phyloP scores from a whole-genome alignment of 2,329 filamentous ascomycete species.

The Diaporthe vaccinii region DNA sequence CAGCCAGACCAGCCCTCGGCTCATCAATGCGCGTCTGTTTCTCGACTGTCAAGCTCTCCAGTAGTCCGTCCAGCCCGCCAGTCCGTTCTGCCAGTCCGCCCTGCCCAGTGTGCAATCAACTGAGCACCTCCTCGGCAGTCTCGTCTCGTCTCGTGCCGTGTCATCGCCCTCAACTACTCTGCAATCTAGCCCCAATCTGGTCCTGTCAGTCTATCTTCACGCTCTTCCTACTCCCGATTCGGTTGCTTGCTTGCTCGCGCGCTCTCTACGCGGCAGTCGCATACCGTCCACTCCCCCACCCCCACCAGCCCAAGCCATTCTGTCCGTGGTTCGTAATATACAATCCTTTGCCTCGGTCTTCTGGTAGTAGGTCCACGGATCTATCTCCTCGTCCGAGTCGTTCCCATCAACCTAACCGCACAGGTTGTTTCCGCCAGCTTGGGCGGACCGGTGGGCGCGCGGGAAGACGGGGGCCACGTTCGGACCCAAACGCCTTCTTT shows the following conservation, averaged over 20 bases:
- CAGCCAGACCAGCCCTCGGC: conserved; percentile 17
- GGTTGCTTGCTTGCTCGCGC: conserved; percentile 13
- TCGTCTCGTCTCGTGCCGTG: conserved; percentile 35
- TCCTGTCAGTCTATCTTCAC: not conserved
- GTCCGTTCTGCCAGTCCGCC: not conserved
- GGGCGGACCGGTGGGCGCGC: conserved; percentile 19
- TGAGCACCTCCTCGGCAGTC: conserved; percentile 1
- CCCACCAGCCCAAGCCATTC: conserved; percentile 2
- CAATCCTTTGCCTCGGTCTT: not conserved
- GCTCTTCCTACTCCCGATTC: conserved; percentile 9
- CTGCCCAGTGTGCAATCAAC: not conserved
- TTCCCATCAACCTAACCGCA: not conserved
- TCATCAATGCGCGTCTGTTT: conserved; percentile 24
- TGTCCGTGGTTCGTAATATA: not conserved
- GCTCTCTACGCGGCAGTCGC: conserved; percentile 20
- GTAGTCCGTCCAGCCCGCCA: not conserved
- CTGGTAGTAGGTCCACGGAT: not conserved
- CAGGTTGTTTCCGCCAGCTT: conserved; percentile 27
- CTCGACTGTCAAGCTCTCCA: conserved; percentile 2
- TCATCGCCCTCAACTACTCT: conserved; percentile 18
- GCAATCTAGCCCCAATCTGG: conserved; percentile 32
- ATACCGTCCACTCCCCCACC: not conserved
- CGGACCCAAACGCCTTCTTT: conserved; percentile 19
- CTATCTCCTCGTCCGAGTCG: conserved; percentile 11
- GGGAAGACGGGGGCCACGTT: conserved; percentile 3